These are phyloP conservation scores for Sinapis alba DNA, from an alignment of 441 rosid species.

Conservation along the genomic window DNA sequence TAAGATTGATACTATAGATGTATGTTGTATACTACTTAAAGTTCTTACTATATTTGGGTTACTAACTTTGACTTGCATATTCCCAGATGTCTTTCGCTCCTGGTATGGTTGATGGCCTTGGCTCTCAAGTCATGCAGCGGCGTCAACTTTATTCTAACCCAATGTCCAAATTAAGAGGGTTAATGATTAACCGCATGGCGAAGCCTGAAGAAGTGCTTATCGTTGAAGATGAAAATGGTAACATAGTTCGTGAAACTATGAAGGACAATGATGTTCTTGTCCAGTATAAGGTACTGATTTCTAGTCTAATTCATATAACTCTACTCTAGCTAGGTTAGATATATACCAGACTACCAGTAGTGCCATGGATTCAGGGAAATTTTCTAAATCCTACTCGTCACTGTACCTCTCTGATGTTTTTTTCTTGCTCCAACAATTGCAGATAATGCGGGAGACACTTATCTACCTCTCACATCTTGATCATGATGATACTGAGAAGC, in stretches of 20 bases:
- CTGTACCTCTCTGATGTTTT: slow-evolving; percentile 5
- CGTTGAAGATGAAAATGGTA: slow-evolving; percentile 99
- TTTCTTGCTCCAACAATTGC: slow-evolving; percentile 40
- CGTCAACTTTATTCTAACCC: slow-evolving; percentile 91
- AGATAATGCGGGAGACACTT: slow-evolving; percentile 98
- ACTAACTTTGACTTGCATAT: slow-evolving; percentile 32
- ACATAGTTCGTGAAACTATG: slow-evolving; percentile 99
- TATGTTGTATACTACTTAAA: neutral
- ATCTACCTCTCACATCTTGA: slow-evolving; percentile 97
- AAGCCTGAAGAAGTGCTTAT: slow-evolving; percentile 99
- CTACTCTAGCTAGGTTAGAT: slow-evolving; percentile 11
- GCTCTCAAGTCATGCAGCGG: slow-evolving; percentile 81
- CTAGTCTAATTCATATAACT: slow-evolving; percentile 1
- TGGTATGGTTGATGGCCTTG: slow-evolving; percentile 87
- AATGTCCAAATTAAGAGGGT: slow-evolving; percentile 92
- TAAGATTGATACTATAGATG: neutral
- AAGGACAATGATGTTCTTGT: slow-evolving; percentile 99
- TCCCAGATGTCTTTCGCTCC: slow-evolving; percentile 76
- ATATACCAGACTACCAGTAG: neutral
- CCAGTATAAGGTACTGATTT: slow-evolving; percentile 80
- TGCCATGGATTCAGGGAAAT: neutral
- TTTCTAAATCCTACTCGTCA: neutral
- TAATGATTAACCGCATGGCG: slow-evolving; percentile 99
- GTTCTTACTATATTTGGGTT: slow-evolving; percentile 22
- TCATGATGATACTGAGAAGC: slow-evolving; percentile 99